phyloP scores from a whole-genome alignment of 179 eudicot genomes.

The Nepenthes alata region DNA sequence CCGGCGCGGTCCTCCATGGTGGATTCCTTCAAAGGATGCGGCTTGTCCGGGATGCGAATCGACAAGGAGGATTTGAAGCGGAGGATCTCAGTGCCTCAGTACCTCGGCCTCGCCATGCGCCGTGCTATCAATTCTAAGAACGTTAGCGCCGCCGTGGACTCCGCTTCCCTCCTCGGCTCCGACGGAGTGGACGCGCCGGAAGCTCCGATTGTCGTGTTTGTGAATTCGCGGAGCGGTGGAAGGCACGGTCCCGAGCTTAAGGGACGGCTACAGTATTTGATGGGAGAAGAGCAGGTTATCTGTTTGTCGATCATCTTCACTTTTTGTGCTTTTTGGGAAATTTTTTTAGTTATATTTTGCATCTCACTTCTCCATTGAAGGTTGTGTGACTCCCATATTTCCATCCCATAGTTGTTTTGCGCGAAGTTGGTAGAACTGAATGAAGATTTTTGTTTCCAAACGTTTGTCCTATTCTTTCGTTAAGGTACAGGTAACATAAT shows the following conservation, averaged over 20 bases:
- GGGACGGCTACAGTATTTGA: constrained; percentile 52
- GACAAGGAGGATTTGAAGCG: constrained; percentile 39
- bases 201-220: constrained; percentile 55
- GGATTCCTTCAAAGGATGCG: constrained; percentile 53
- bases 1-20: constrained; percentile 49
- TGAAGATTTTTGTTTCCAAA: too few relatives aligned
- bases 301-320: not conserved
- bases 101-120: constrained; percentile 47
- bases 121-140: constrained; percentile 51
- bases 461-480: too few relatives aligned
- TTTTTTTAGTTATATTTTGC: too few relatives aligned
- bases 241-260: constrained; percentile 70
- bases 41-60: constrained; percentile 35
- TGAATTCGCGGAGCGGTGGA: constrained; percentile 82
- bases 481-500: too few relatives aligned
- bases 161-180: constrained; percentile 19
- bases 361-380: too few relatives aligned
- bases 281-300: constrained; percentile 78
- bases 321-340: not conserved
- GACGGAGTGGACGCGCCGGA: constrained; percentile 29
- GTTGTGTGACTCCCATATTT: too few relatives aligned
- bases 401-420: too few relatives aligned
- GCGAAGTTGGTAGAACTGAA: too few relatives aligned
- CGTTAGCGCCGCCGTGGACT: constrained; percentile 16
- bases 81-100: constrained; percentile 47